These are phyloP conservation scores for Gracilaria gracilis DNA, from an alignment of 23 red algal species.

Conservation along the genomic window DNA sequence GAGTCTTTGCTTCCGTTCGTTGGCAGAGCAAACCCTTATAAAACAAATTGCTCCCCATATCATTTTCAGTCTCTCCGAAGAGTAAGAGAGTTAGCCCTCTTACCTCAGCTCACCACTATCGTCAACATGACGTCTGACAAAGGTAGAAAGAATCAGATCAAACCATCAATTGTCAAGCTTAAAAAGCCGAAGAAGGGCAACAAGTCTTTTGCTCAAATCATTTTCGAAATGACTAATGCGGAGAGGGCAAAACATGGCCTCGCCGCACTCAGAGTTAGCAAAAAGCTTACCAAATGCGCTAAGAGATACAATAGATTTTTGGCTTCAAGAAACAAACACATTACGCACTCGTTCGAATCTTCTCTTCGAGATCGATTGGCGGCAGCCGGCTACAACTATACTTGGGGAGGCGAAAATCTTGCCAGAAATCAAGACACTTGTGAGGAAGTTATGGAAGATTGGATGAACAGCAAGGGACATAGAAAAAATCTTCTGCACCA, in stretches of 20 bases:
- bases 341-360: not conserved
- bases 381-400: not conserved
- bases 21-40: too few species aligned
- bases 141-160: too few species aligned
- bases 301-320: not conserved
- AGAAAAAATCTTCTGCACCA: not conserved
- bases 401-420: not conserved
- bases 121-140: too few species aligned
- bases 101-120: too few species aligned
- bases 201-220: not conserved
- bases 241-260: not conserved
- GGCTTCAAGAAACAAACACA: not conserved
- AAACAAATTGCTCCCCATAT: too few species aligned
- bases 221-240: not conserved
- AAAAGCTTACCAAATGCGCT: not conserved
- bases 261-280: not conserved
- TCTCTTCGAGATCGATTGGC: not conserved
- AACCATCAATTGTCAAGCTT: too few species aligned
- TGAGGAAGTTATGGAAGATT: not conserved
- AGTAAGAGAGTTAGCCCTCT: too few species aligned
- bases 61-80: too few species aligned
- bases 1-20: too few species aligned
- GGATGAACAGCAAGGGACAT: constrained; percentile 11
- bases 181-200: too few species aligned
- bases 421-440: not conserved